Conservation (phyloP, 805 yeast genomes). For the Wickerhamomyces hampshirensis region DNA sequence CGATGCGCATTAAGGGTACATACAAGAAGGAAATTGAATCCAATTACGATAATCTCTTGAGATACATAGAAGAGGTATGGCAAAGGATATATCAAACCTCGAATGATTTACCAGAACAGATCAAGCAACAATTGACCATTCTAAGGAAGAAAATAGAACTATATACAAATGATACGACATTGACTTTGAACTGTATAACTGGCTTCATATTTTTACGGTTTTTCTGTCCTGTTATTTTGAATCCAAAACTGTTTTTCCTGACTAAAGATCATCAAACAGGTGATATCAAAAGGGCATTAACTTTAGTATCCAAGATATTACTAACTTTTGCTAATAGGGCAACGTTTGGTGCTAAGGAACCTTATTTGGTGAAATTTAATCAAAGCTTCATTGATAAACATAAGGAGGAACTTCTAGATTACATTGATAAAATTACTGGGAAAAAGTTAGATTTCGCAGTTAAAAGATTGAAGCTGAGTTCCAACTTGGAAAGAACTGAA, state of each 20-base stretch:
- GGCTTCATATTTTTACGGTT: conserved; percentile 82
- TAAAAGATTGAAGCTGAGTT: conserved; percentile 50
- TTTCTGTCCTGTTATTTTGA: conserved; percentile 86
- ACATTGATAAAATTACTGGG: conserved; percentile 68
- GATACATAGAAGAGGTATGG: conserved; percentile 62
- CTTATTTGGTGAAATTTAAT: conserved; percentile 70
- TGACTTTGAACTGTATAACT: conserved; percentile 67
- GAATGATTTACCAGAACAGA: conserved; percentile 66
- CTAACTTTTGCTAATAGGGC: conserved; percentile 77
- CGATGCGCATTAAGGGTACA: conserved; percentile 43
- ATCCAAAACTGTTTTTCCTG: conserved; percentile 80
- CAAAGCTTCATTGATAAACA: conserved; percentile 51
- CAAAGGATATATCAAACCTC: conserved; percentile 55
- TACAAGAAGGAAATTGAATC: conserved; percentile 32
- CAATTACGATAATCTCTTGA: conserved; percentile 45
- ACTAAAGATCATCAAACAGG: conserved; percentile 69
- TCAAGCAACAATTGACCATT: conserved; percentile 58
- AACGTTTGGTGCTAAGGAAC: conserved; percentile 76
- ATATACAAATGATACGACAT: conserved; percentile 43
- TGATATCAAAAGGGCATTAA: conserved; percentile 68
- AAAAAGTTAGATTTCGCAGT: conserved; percentile 62
- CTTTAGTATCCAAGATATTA: conserved; percentile 73
- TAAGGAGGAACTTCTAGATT: conserved; percentile 54
- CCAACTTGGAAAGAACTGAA: conserved; percentile 53
- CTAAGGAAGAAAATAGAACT: conserved; percentile 62